These are phyloP conservation scores for Fusarium siculi DNA, from an alignment of 2,329 filamentous ascomycete species.

Conservation along the genomic window DNA sequence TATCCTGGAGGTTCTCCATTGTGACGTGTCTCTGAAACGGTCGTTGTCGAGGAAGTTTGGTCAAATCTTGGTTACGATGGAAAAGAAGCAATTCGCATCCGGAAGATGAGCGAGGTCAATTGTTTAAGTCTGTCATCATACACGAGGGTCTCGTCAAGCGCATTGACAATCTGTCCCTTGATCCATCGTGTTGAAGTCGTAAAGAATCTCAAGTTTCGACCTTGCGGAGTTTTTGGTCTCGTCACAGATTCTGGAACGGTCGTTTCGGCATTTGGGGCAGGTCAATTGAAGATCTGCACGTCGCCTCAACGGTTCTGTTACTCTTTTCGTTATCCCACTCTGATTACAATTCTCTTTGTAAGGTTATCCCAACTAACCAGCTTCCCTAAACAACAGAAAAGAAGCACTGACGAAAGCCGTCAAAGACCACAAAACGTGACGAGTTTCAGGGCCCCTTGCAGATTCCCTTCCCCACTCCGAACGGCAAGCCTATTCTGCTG, in stretches of 20 bases:
- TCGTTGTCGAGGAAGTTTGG: too few species aligned
- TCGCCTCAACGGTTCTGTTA: background rate
- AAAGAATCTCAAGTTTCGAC: background rate
- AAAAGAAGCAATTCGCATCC: background rate
- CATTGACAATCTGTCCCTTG: background rate
- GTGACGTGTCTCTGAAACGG: background rate
- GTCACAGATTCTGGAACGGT: constrained; percentile 9
- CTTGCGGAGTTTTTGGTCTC: constrained; percentile 8
- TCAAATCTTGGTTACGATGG: background rate
- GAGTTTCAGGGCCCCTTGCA: constrained; percentile 15
- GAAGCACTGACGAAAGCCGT: background rate
- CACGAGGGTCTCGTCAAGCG: background rate
- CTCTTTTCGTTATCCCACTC: background rate
- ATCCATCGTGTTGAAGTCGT: background rate
- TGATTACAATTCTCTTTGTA: constrained; percentile 17
- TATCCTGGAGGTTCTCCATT: constrained; percentile 28
- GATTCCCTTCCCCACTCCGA: background rate
- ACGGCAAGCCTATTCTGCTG: background rate
- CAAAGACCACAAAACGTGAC: background rate
- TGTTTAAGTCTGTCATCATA: constrained; percentile 2
- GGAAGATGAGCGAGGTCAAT: background rate
- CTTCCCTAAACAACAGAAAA: background rate
- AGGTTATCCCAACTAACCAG: background rate
- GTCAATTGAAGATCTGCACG: background rate
- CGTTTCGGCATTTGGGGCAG: constrained; percentile 22